These are phyloP conservation scores for Baudoinia panamericana DNA, from an alignment of 495 filamentous ascomycete species.

Conservation along the genomic window DNA sequence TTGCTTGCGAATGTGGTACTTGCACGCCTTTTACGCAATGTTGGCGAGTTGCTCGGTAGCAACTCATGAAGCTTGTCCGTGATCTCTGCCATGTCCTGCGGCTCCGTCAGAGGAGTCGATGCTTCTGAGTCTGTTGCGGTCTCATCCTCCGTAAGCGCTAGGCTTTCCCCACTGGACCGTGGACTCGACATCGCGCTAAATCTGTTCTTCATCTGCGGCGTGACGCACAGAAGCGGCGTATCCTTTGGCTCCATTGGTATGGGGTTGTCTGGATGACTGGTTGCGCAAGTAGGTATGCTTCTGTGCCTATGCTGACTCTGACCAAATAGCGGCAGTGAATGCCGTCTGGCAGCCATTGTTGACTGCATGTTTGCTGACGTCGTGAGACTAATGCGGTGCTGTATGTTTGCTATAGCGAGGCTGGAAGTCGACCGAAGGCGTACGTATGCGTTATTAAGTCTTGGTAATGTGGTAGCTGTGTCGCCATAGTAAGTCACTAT, in stretches of 20 bases:
- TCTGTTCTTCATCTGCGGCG: conserved; percentile 2
- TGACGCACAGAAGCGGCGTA: conserved; percentile 7
- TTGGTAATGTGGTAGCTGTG: not conserved
- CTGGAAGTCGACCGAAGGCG: too few species aligned
- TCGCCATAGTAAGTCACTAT: not conserved
- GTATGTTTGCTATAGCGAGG: not conserved
- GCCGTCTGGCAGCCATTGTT: not conserved
- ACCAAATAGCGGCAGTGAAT: conserved; percentile 1
- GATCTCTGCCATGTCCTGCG: conserved; percentile 30
- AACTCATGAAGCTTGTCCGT: conserved; percentile 8
- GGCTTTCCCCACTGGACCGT: conserved; percentile 34
- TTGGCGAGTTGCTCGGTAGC: not conserved
- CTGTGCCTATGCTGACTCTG: conserved; percentile 7
- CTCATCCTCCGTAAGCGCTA: conserved; percentile 30
- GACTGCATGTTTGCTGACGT: not conserved
- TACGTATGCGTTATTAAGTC: not conserved
- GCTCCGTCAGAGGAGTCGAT: conserved; percentile 41
- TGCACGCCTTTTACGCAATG: conserved; percentile 4
- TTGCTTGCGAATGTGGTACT: conserved; percentile 18
- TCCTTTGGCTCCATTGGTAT: conserved; percentile 15
- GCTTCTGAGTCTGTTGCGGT: conserved; percentile 38
- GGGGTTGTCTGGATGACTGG: conserved; percentile 19
- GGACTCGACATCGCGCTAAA: conserved; percentile 13
- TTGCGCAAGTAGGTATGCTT: conserved; percentile 14
- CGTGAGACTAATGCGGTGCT: not conserved